Evolutionary conservation across 2,329 filamentous ascomycete genomes (phyloP), one percentile per base, ranked within the genome.

Genomic region (Pseudocercospora ulei): DNA sequence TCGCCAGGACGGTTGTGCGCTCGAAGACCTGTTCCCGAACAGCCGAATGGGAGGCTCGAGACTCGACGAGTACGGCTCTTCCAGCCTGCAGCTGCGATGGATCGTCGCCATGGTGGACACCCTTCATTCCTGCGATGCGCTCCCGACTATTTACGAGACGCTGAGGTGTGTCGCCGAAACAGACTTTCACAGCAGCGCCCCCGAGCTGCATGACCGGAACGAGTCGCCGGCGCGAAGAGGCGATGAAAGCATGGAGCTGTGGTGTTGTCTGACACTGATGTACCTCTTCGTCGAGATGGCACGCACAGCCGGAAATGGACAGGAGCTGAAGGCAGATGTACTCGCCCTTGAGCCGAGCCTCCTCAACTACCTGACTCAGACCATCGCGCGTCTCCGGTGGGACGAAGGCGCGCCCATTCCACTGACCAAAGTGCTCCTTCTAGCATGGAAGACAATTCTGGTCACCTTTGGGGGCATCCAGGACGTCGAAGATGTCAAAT

Each of bases 391-490:
- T 31, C 42, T 71, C 23, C 57, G 82, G 71, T 65, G 74, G 73
- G 54, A 76, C 54, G 63, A 72, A 49, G 47, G 69, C 70, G 57
- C 80, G 69, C 39, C 49, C 70, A 80, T 69, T 66, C 81, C 68
- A 13, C 61, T 62, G 49, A 57, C 47, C 11, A 65, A 64, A 46
- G 58, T 62, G 52, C 45, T 93, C 38, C 67, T 95, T 5, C 67
- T 96, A 1, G 75, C 92, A 33, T 96, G 90, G 88, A 98, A 98
- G 64, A 79, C 83, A 0, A 75, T 94, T 5, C 67, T 96, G 9
- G 72, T 96, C 2, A 72, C 82, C 1, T 90, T 96, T 58, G 90
- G 90, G 16, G 83, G 85, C 25, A 78, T 77, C 23, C 62, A 75
- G 37, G 78, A 86, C 47, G 72, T 94, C 11, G 73, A 78, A 18